Conservation (phyloP, 2,329 filamentous ascomycete species). For the Sordariomycetes sp. region DNA sequence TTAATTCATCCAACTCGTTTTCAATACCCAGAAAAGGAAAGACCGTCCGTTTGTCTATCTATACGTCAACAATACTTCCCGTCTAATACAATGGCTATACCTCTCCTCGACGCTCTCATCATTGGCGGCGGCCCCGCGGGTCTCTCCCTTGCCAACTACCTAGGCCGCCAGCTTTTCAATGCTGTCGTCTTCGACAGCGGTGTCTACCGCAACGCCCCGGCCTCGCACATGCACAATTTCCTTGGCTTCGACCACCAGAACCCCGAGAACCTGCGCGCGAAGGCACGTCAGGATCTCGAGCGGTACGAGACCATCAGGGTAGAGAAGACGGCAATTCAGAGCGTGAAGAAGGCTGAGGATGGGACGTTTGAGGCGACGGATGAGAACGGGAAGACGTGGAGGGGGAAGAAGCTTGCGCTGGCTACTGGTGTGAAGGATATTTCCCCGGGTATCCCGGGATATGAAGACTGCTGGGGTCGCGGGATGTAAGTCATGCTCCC, state of each 20-base stretch:
- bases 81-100: no score
- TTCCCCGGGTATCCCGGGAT: conserved; percentile 39
- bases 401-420: conserved; percentile 41
- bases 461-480: conserved; percentile 40
- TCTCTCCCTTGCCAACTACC: conserved; percentile 31
- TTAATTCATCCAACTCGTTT: no score
- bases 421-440: conserved; percentile 43
- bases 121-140: conserved; percentile 43
- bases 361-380: conserved; percentile 27
- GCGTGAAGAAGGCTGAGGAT: conserved; percentile 15
- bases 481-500: conserved; percentile 28
- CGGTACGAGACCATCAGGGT: conserved; percentile 24
- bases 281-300: conserved; percentile 20
- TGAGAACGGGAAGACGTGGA: conserved; percentile 26
- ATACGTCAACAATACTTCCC: no score
- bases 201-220: conserved; percentile 36
- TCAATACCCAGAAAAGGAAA: no score
- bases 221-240: conserved; percentile 36
- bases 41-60: no score
- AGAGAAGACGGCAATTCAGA: conserved; percentile 13
- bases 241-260: conserved; percentile 25
- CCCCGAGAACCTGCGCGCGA: conserved; percentile 22
- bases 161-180: conserved; percentile 36
- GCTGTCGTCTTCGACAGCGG: conserved; percentile 38
- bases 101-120: conserved; percentile 36